Conservation (phyloP, 371 early-diverging fungal genomes). For the Amoeboaphelidium occidentale region DNA sequence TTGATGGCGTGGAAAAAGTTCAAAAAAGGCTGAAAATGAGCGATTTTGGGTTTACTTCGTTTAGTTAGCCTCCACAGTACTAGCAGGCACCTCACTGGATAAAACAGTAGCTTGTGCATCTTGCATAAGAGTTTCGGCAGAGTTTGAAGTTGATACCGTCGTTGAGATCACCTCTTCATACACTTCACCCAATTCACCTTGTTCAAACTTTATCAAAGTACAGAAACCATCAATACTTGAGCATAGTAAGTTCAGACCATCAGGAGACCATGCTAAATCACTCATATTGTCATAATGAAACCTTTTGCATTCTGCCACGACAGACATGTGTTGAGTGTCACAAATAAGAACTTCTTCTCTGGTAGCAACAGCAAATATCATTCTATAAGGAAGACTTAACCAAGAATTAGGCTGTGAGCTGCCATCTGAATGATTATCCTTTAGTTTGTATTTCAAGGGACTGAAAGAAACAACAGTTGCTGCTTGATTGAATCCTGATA, state of each 20-base stretch:
- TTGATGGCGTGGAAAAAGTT: too few species aligned
- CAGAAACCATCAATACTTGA: conserved; percentile 74
- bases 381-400: conserved; percentile 32
- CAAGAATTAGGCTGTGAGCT: neutral
- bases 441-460: conserved; percentile 15
- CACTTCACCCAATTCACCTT: neutral
- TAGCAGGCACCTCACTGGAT: too few species aligned
- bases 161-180: too few species aligned
- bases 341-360: conserved; percentile 56
- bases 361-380: conserved; percentile 61
- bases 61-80: too few species aligned
- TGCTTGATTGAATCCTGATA: conserved; percentile 11
- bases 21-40: too few species aligned
- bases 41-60: too few species aligned
- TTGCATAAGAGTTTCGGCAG: too few species aligned
- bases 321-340: conserved; percentile 46
- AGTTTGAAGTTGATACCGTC: too few species aligned
- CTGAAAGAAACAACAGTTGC: neutral
- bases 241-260: conserved; percentile 42
- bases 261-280: conserved; percentile 57
- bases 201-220: conserved; percentile 45
- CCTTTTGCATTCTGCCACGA: conserved; percentile 45
- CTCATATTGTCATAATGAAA: conserved; percentile 74
- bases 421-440: neutral
- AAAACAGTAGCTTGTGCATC: too few species aligned